Evolutionary conservation across 2,329 filamentous ascomycete genomes (phyloP), one percentile per base, ranked within the genome.

Genomic region (Cercospora citrullina): DNA sequence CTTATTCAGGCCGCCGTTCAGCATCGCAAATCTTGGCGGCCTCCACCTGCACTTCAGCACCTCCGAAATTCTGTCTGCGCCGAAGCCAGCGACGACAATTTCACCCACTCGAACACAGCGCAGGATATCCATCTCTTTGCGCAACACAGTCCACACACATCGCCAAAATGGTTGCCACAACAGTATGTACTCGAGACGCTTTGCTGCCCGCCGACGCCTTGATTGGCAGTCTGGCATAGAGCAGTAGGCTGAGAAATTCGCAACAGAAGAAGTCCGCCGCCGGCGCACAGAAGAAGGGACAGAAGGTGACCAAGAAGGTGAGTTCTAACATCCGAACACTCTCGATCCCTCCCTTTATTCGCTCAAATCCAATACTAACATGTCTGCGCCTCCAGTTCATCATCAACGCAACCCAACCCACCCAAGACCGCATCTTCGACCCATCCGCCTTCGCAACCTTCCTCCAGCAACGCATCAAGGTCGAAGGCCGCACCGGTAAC

Each of bases 341-440:
- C 59, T 31, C 21, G 48, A 61, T 2, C 33, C 45, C 14, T 53
- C 42, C 42, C 16, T 55, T n/a, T n/a, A n/a, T n/a, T n/a, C n/a
- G n/a, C n/a, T 63, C 16, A 55, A 55, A 55, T 12, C 10, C 9
- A 55, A 21, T 14, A 55, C 61, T 62, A 9, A 68, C 61, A 26
- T 59, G 0, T 12, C 5, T 2, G 3, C 45, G 2, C 63, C 33
- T 68, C 77, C 77, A 96, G 94, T 99, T 93, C 90, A 90, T 96
- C 87, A 98, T 99, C 92, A 96, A 99, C 87, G 94, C 94, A 84
- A 94, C 92, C 80, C 94, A 98, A 87, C 95, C 95, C 79, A 94
- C 94, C 78, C 92, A 89, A 87, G 95, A 99, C 89, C 98, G 98
- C 91, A 99, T 99, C 89, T 98, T 99, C 90, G 95, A 99, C 84